Percentiles rank a stretch among this genome's conserved stretches.
Conservation (phyloP, 2,329 filamentous ascomycete species). For the Diaporthe sp. region DNA sequence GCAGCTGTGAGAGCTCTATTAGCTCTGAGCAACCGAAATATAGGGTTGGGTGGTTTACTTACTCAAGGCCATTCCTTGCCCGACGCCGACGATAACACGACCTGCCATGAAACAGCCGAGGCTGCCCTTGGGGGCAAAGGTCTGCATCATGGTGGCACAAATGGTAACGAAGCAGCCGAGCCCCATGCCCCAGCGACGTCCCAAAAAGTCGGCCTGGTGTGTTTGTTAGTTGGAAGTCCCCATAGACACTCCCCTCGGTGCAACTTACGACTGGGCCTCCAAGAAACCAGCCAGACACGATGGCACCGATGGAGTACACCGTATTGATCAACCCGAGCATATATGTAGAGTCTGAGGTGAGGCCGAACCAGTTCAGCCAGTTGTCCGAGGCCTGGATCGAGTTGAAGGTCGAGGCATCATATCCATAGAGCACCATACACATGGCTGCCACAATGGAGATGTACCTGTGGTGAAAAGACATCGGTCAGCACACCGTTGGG, state of each 20-base stretch:
- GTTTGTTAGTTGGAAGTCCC: not conserved
- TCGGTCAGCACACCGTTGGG: not conserved
- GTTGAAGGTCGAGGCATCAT: constrained; percentile 82
- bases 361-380: constrained; percentile 75
- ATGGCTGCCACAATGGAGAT: constrained; percentile 78
- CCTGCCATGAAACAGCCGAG: constrained; percentile 78
- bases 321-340: constrained; percentile 72
- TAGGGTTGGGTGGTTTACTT: constrained; percentile 53
- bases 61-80: constrained; percentile 75
- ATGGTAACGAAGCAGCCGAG: constrained; percentile 75
- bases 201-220: constrained; percentile 66
- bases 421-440: constrained; percentile 83
- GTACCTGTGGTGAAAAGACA: constrained; percentile 61
- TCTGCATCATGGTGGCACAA: constrained; percentile 77
- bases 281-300: constrained; percentile 78
- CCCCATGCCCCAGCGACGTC: constrained; percentile 76
- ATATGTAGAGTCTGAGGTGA: constrained; percentile 54
- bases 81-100: constrained; percentile 77
- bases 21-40: not conserved
- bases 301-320: constrained; percentile 78
- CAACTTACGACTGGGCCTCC: constrained; percentile 69
- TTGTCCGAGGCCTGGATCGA: constrained; percentile 77
- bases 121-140: constrained; percentile 72
- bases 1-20: constrained; percentile 56
- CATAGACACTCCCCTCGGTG: no score